phyloP scores from a whole-genome alignment of 2,329 filamentous ascomycete genomes.

The Aspergillus oerlinghausenensis region DNA sequence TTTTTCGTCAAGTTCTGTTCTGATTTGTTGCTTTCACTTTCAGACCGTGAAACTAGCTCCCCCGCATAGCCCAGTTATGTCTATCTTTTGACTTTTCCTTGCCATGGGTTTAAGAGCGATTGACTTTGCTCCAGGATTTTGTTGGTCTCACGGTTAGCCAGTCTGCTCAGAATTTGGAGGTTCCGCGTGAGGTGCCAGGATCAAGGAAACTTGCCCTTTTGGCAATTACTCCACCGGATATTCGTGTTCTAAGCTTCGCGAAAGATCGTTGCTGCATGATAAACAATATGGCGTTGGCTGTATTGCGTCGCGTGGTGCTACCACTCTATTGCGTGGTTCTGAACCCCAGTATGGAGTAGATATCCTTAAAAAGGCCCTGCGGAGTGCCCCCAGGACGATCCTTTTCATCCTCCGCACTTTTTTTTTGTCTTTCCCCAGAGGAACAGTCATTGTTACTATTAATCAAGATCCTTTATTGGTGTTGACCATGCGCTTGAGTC shows the following conservation, averaged over 20 bases:
- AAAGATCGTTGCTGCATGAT: not conserved
- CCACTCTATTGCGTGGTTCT: constrained; percentile 11
- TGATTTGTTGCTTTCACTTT: not conserved
- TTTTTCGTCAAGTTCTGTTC: constrained; percentile 1
- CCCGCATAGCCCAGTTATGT: constrained; percentile 13
- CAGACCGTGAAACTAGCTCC: not conserved
- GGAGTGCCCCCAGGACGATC: constrained; percentile 12
- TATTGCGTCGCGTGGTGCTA: constrained; percentile 2
- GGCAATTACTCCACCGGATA: not conserved
- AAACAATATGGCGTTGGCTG: not conserved
- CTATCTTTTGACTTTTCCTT: constrained; percentile 1
- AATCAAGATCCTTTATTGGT: not conserved
- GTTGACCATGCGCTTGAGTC: constrained; percentile 49
- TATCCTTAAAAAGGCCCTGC: constrained; percentile 15
- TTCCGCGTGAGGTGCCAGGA: not conserved
- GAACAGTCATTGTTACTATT: not conserved
- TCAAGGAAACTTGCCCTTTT: not conserved
- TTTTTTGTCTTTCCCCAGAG: constrained; percentile 11
- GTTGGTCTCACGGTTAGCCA: not conserved
- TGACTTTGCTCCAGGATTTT: not conserved
- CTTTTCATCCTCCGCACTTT: constrained; percentile 13
- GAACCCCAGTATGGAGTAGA: constrained; percentile 15
- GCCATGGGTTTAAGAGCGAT: not conserved
- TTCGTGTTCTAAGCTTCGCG: not conserved
- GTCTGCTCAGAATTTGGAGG: not conserved